Evolutionary conservation across 2,329 filamentous ascomycete species (phyloP), one percentile per base, ranked within the genome.

Genomic region (Monosporascus sp.): DNA sequence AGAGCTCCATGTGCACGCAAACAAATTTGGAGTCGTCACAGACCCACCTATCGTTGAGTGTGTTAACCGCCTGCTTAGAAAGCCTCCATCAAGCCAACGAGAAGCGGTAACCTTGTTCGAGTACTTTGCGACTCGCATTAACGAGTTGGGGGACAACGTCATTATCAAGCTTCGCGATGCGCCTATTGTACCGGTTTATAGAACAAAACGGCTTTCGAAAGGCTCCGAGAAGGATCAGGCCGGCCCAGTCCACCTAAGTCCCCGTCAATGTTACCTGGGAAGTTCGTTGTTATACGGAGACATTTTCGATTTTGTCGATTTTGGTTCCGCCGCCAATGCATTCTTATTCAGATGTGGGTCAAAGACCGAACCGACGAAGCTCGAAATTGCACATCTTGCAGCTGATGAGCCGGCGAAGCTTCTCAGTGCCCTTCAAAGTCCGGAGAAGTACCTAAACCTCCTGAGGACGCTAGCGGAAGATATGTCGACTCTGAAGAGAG

Each of bases 231-330:
- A 78, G 54, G 57, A 71, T 41, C 49, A 66, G 51, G 65, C 62
- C 44, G 63, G 64, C 47, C 61, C 81, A 46, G 73, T 77, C 59
- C 79, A 84, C 60, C 77, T 91, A 45, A 78, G 82, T 17, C 93
- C 94, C 5, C 81, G 79, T 46, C 78, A 84, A 41, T 91, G 88
- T 57, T 99, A 96, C 67, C 77, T 99, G 2, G 94, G 94, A 8
- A 85, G 59, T 27, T 84, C 80, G 6, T 68, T 73, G 2, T 78
- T 77, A 7, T 99, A 95, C 63, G 88, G 84, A 11, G 89, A 96
- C 34, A 95, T 99, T 34, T 96, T 99, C 60, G 91, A 97, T 66
- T 99, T 97, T 70, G 92, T 97, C 15, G 89, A 97, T 67, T 99
- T 97, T 72, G 91, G 93, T 0, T 74, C 79, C 36, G 85, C 93